A percentile compares a stretch with the other conserved stretches of the same genome.
These are phyloP conservation scores for Talaromyces marneffei DNA, from an alignment of 2,329 filamentous ascomycete genomes.

Conservation along the genomic window DNA sequence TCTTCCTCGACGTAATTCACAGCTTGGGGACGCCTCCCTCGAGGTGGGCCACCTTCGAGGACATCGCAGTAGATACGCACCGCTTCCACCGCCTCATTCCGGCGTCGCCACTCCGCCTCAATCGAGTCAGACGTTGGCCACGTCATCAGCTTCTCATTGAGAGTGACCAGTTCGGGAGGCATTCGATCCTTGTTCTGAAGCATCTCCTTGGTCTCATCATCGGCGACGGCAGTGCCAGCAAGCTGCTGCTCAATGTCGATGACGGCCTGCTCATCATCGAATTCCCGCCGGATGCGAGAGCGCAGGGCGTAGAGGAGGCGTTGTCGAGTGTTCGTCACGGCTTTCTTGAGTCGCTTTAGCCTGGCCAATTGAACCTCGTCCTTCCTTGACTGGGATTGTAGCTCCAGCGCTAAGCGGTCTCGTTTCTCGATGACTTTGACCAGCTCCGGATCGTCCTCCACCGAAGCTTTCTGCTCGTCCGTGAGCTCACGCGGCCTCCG, in stretches of 20 bases:
- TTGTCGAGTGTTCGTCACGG: slow-evolving; percentile 10
- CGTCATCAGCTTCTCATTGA: slow-evolving; percentile 15
- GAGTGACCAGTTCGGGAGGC: slow-evolving; percentile 3
- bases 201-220: slow-evolving; percentile 17
- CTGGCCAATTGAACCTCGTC: background rate
- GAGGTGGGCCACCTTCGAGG: slow-evolving; percentile 13
- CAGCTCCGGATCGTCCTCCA: slow-evolving; percentile 20
- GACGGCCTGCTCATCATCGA: slow-evolving; percentile 16
- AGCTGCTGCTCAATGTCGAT: slow-evolving; percentile 18
- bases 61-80: slow-evolving; percentile 14
- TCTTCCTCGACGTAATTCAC: background rate
- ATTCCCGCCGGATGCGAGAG: slow-evolving; percentile 12
- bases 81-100: slow-evolving; percentile 13
- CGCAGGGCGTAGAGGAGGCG: slow-evolving; percentile 14
- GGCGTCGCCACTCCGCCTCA: slow-evolving; percentile 16
- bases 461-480: slow-evolving; percentile 18
- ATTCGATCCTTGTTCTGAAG: slow-evolving; percentile 14
- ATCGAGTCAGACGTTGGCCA: slow-evolving; percentile 16
- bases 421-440: slow-evolving; percentile 11
- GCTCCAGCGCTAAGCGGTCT: background rate
- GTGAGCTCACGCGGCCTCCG: slow-evolving; percentile 19
- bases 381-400: background rate
- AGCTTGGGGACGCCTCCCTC: slow-evolving; percentile 3
- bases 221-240: slow-evolving; percentile 14
- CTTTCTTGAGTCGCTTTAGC: slow-evolving; percentile 3